Percentiles rank a stretch among this genome's conserved stretches.
Conservation (phyloP, 805 yeast species). For the Metschnikowia cubensis region DNA sequence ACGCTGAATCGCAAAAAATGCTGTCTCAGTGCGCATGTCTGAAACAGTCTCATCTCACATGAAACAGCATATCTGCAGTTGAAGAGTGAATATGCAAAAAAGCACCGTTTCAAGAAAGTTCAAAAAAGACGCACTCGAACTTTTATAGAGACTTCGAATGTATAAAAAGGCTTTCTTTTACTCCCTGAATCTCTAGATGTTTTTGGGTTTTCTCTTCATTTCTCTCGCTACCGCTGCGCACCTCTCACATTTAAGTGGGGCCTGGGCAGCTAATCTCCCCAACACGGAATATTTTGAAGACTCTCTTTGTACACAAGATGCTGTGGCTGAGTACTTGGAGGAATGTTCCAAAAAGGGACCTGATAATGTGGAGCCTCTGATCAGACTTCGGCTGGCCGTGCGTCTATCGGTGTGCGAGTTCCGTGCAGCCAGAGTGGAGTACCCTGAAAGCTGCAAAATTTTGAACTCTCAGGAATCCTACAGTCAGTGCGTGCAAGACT, state of each 20-base stretch:
- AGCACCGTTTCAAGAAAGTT: neutral
- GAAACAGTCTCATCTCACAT: conserved; percentile 3
- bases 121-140: neutral
- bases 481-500: conserved; percentile 35
- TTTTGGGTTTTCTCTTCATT: neutral
- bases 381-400: conserved; percentile 40
- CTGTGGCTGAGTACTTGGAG: conserved; percentile 38
- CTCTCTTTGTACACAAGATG: conserved; percentile 23
- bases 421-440: conserved; percentile 39
- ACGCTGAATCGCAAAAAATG: conserved; percentile 1
- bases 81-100: neutral
- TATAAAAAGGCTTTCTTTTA: neutral
- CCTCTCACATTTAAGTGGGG: neutral
- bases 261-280: neutral
- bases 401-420: conserved; percentile 54
- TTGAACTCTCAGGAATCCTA: conserved; percentile 10
- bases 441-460: conserved; percentile 27
- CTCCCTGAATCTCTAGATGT: neutral
- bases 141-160: too few species aligned
- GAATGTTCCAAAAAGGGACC: conserved; percentile 39
- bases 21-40: conserved; percentile 1
- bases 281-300: neutral
- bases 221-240: conserved; percentile 2
- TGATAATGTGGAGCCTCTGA: conserved; percentile 31
- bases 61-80: conserved; percentile 1